Evolutionary conservation across 2,329 filamentous ascomycete genomes (phyloP), one percentile per base, ranked within the genome.

Genomic region (Didymella lethalis): DNA sequence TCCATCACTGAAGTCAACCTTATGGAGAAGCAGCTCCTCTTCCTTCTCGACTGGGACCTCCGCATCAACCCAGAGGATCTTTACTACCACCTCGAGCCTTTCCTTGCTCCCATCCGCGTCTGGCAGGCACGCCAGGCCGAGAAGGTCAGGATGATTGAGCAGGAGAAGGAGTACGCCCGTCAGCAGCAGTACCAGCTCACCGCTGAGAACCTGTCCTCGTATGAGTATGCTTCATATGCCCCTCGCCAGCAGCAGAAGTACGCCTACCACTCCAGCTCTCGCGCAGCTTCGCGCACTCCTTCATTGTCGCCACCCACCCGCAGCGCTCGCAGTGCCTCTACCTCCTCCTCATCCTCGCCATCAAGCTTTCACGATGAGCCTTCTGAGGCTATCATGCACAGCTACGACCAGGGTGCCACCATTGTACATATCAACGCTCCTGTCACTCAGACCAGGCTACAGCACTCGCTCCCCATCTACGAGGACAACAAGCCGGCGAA

Each of bases 11-110:
- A 99, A 81, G 95, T 99, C 71, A 99, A 99, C 83, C 85, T 98
- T 63, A 99, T 99, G 95, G 95, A 99, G 85, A 96, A 96, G 85
- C 95, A 99, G 81, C 86, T 99, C 29, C 89, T 99, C 51, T 95
- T 92, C 82, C 86, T 99, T 43, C 85, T 99, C 45, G 91, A 97
- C 76, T 99, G 93, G 92, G 92, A 99, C 67, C 86, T 97, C 61
- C 86, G 91, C 67, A 93, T 99, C 73, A 88, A 84, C 41, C 88
- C 93, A 73, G 85, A 93, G 55, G 93, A 98, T 71, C 88, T 99
- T 43, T 92, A 96, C 82, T 84, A 83, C 66, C 91, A 97, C 77
- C 85, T 98, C 40, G 92, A 97, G 69, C 86, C 86, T 41, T 98
- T 98, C 84, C 86, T 99, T 44, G 88, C 88, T 32, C 94, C 94